Evolutionary conservation across 225 moss, liverwort and hornwort species (phyloP).

Genomic region (Neckera pumila): DNA sequence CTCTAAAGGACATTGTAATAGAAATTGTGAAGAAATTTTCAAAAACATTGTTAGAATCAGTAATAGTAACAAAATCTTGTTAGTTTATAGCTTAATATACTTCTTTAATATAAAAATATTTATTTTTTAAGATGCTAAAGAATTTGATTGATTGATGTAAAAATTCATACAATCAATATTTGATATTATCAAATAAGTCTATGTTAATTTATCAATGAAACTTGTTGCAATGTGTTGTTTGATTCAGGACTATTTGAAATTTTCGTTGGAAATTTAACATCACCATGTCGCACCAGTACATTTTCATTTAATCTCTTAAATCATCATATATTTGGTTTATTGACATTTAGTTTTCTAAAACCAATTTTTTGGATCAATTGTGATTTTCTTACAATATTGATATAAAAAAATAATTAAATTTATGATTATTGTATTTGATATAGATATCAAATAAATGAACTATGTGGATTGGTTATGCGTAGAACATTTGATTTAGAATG

Average conservation of each 20-base stretch:
- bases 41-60: too few relatives aligned
- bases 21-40: too few relatives aligned
- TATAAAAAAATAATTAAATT: neutral
- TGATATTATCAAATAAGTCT: neutral
- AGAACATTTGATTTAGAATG: slow-evolving; percentile 50
- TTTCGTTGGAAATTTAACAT: neutral
- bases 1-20: neutral
- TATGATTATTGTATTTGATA: neutral
- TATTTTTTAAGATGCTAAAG: too few relatives aligned
- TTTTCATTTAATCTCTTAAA: neutral
- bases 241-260: neutral
- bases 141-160: too few relatives aligned
- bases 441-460: neutral
- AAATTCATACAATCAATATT: neutral
- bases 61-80: neutral
- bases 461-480: neutral
- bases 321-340: neutral
- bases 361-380: neutral
- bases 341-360: neutral
- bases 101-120: too few relatives aligned
- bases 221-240: neutral
- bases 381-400: too few relatives aligned
- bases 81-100: accelerated
- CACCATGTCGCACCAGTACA: slow-evolving; percentile 16
- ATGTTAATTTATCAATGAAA: neutral